Conservation (phyloP, 2,329 filamentous ascomycete genomes). For the Pyrenochaeta sp. region DNA sequence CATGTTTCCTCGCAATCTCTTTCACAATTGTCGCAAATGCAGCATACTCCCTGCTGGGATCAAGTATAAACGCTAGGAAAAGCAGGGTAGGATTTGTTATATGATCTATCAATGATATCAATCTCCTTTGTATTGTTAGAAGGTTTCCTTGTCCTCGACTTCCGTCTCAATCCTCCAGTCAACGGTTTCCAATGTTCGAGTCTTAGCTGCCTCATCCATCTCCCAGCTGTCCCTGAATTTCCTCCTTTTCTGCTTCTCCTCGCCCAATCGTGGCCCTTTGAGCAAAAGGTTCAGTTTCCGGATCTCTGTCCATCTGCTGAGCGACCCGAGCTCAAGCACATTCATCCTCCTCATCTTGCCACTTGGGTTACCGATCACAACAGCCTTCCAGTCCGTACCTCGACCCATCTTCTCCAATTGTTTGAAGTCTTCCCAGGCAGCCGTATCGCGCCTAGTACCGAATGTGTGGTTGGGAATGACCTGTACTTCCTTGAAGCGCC, state of each 20-base stretch:
- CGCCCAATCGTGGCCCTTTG: constrained; percentile 27
- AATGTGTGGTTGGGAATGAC: constrained; percentile 71
- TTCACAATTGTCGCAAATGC: not conserved
- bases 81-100: not conserved
- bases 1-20: not conserved
- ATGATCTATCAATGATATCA: not conserved
- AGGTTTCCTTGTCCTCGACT: not conserved
- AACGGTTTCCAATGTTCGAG: not conserved
- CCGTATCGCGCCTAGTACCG: constrained; percentile 46
- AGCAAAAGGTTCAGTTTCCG: constrained; percentile 56
- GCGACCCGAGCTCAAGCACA: constrained; percentile 72
- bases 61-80: not conserved
- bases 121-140: not conserved
- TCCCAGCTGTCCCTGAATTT: constrained; percentile 10
- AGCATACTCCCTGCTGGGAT: not conserved
- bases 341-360: constrained; percentile 75
- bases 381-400: constrained; percentile 69
- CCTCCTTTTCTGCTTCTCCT: constrained; percentile 16
- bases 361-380: constrained; percentile 75
- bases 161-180: not conserved
- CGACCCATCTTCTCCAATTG: constrained; percentile 53
- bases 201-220: not conserved
- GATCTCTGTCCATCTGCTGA: constrained; percentile 79
- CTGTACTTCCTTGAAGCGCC: constrained; percentile 71
- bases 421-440: constrained; percentile 41